phyloP scores from a whole-genome alignment of 139 green algal species.

The Chlamydomonas applanata region DNA sequence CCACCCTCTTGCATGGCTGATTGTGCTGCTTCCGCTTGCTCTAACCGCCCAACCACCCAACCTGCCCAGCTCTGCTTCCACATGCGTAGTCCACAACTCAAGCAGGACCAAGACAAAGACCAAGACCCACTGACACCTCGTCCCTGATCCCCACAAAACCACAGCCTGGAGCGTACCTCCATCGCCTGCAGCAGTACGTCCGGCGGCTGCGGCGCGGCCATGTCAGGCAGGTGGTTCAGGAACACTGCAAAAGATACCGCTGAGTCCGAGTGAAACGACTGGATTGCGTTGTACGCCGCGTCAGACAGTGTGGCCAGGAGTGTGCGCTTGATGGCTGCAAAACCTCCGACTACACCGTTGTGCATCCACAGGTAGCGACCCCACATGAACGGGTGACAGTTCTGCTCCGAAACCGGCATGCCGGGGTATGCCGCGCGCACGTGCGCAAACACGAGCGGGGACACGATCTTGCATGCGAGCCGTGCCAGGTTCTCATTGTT shows the following conservation, averaged over 20 bases:
- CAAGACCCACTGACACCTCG: background rate
- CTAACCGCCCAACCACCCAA: no score
- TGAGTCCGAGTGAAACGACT: conserved; percentile 91
- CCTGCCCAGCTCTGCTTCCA: no score
- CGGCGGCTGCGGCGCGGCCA: conserved; percentile 54
- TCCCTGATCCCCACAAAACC: no score
- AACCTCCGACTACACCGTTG: conserved; percentile 91
- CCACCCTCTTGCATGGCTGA: no score
- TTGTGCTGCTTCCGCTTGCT: no score
- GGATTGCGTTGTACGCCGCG: conserved; percentile 86
- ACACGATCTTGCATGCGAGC: conserved; percentile 86
- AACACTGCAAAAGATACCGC: conserved; percentile 91
- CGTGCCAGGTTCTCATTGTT: conserved; percentile 96
- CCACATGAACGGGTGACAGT: conserved; percentile 89
- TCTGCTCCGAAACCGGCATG: conserved; percentile 93
- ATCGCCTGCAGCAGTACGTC: conserved; percentile 76
- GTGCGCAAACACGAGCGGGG: conserved; percentile 91
- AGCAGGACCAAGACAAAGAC: no score
- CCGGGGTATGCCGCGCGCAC: conserved; percentile 88
- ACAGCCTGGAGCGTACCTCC: conserved; percentile 66
- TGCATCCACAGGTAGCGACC: conserved; percentile 97
- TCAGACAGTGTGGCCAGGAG: conserved; percentile 80
- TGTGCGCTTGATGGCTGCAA: conserved; percentile 71
- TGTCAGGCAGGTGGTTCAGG: conserved; percentile 81
- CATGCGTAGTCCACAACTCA: no score